A percentile compares a stretch with the other conserved stretches of the same genome.
Evolutionary conservation across 2,329 filamentous ascomycete genomes (phyloP).

Genomic region (Diaporthe velutina): DNA sequence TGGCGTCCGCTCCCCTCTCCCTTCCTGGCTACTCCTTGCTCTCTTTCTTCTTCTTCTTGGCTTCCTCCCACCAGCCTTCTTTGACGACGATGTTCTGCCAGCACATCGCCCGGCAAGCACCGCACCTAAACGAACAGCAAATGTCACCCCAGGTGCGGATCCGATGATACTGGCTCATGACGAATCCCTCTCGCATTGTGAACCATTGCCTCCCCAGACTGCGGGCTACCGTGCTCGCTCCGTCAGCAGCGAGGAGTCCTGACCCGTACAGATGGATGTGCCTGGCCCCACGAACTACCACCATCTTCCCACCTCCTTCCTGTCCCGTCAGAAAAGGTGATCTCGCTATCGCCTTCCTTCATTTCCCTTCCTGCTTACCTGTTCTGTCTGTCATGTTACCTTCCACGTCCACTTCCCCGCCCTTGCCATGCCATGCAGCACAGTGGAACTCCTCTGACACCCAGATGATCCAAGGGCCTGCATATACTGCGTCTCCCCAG

Average conservation of each 20-base stretch:
- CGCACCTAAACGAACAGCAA: background rate
- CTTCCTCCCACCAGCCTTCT: background rate
- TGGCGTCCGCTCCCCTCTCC: background rate
- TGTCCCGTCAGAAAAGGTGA: background rate
- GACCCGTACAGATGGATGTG: background rate
- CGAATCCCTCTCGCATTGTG: background rate
- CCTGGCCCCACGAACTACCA: background rate
- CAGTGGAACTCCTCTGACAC: background rate
- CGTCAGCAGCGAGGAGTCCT: background rate
- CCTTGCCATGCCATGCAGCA: background rate
- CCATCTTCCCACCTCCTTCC: background rate
- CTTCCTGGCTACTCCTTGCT: background rate
- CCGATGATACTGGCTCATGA: background rate
- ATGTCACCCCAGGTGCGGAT: background rate
- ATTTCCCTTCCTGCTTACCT: background rate
- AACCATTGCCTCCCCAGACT: background rate
- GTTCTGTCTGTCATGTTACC: background rate
- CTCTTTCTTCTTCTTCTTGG: background rate
- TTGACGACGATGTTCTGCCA: constrained; percentile 17
- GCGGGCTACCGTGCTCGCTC: background rate
- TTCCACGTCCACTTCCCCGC: background rate
- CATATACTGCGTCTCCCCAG: background rate
- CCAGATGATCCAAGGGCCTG: background rate
- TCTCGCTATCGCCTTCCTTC: background rate
- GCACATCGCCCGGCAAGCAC: constrained; percentile 14